These are phyloP conservation scores for Boletus rubropictus DNA, from an alignment of 768 basidiomycete genomes.

Conservation along the genomic window DNA sequence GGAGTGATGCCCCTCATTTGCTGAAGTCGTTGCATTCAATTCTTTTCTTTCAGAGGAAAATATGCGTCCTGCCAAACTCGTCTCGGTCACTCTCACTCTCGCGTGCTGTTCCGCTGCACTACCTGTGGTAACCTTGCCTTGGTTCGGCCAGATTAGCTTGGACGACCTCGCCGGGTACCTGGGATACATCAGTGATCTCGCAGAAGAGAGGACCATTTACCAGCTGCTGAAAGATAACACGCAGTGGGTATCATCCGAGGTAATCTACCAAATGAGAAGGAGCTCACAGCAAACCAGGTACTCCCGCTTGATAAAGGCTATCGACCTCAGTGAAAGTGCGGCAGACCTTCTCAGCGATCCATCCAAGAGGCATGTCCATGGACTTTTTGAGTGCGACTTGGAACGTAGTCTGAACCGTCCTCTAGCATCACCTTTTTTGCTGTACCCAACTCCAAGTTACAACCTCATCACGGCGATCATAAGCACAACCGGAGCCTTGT, in stretches of 20 bases:
- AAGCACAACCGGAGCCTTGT: neutral
- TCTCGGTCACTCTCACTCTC: conserved; percentile 13
- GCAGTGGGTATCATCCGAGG: conserved; percentile 3
- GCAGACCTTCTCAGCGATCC: conserved; percentile 9
- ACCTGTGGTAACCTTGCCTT: conserved; percentile 17
- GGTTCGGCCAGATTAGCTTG: conserved; percentile 21
- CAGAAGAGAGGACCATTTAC: conserved; percentile 8
- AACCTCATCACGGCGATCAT: neutral
- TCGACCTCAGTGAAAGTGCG: conserved; percentile 12
- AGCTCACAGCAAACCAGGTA: conserved; percentile 4
- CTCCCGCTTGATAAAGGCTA: conserved; percentile 10
- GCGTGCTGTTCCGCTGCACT: conserved; percentile 13
- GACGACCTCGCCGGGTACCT: conserved; percentile 6
- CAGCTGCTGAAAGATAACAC: conserved; percentile 10
- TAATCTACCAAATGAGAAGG: neutral
- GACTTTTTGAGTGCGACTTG: neutral
- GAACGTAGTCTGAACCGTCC: neutral
- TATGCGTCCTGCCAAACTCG: conserved; percentile 14
- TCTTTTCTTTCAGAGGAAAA: neutral
- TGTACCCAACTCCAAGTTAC: conserved; percentile 3
- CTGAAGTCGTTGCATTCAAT: no score
- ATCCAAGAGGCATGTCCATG: conserved; percentile 6
- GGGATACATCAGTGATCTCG: neutral
- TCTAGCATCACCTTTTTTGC: conserved; percentile 14
- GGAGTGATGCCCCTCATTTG: neutral